A percentile compares a stretch with the other conserved stretches of the same genome.
Conservation (phyloP, 306 rosid species). For the Citrullus colocynthis region DNA sequence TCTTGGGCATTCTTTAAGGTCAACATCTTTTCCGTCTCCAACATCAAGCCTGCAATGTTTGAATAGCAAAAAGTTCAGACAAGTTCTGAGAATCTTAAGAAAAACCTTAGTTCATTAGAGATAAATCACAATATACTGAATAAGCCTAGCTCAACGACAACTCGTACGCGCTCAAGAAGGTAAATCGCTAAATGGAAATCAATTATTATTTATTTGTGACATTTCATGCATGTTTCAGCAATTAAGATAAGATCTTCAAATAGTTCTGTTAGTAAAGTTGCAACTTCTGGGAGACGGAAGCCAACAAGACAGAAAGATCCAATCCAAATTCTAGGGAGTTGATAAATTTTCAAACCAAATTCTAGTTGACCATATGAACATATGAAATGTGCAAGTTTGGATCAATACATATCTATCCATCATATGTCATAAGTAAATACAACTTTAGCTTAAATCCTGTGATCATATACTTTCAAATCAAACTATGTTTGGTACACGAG, state of each 20-base stretch:
- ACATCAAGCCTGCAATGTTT: slow-evolving; percentile 58
- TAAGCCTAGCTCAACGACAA: too few relatives aligned
- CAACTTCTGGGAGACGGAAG: neutral
- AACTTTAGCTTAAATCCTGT: neutral
- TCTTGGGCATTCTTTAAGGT: slow-evolving; percentile 47
- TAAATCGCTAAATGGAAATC: neutral
- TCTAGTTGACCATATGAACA: neutral
- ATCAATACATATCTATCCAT: neutral
- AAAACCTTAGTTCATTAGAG: neutral
- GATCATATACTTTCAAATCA: neutral
- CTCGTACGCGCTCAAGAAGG: too few relatives aligned
- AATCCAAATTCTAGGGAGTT: neutral
- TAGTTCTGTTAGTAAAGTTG: neutral
- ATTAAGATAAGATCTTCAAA: neutral
- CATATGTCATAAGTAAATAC: neutral
- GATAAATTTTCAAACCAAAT: neutral
- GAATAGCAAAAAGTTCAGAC: neutral
- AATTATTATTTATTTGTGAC: neutral
- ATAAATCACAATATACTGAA: neutral
- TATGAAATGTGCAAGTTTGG: neutral
- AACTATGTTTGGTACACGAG: neutral
- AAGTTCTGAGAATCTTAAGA: neutral
- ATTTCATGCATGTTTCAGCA: neutral
- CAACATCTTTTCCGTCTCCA: slow-evolving; percentile 69
- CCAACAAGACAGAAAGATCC: neutral